phyloP scores from a whole-genome alignment of 1,284 basidiomycete species.

The Lignosus rhinocerotis region DNA sequence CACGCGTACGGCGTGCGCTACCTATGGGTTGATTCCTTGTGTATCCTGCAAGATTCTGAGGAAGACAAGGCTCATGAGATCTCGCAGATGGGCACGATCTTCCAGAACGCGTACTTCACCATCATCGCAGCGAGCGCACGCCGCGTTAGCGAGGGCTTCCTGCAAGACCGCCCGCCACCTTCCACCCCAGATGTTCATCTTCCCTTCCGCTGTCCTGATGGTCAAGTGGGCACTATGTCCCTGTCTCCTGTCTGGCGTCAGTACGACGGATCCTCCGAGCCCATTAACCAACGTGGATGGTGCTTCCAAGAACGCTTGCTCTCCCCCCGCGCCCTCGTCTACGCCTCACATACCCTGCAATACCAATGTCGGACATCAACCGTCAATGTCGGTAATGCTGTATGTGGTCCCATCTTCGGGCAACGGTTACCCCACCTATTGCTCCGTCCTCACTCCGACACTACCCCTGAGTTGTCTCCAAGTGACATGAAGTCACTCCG shows the following conservation, averaged over 20 bases:
- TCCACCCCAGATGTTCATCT: conserved; percentile 1
- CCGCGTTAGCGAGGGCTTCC: conserved; percentile 7
- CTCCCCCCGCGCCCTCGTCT: conserved; percentile 15
- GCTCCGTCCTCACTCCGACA: conserved; percentile 2
- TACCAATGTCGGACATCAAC: conserved; percentile 14
- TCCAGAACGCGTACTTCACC: conserved; percentile 13
- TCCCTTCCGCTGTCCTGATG: conserved; percentile 8
- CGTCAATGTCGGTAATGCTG: conserved; percentile 14
- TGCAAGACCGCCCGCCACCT: conserved; percentile 5
- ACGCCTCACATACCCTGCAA: conserved; percentile 17
- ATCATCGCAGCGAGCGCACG: conserved; percentile 9
- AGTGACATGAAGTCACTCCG: conserved; percentile 3
- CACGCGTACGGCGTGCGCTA: conserved; percentile 12
- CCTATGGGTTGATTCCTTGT: conserved; percentile 13
- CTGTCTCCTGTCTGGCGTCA: conserved; percentile 11
- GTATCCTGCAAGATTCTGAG: conserved; percentile 9
- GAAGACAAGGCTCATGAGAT: conserved; percentile 8
- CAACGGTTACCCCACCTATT: conserved; percentile 9
- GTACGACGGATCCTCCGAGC: conserved; percentile 9
- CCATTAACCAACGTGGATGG: conserved; percentile 15
- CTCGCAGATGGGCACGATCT: neutral
- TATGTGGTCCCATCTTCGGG: neutral
- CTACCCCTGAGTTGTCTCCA: neutral
- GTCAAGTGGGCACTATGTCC: conserved; percentile 8
- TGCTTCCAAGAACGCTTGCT: conserved; percentile 18